Conservation (phyloP, 1,284 basidiomycete genomes). For the Irpex lacteus region DNA sequence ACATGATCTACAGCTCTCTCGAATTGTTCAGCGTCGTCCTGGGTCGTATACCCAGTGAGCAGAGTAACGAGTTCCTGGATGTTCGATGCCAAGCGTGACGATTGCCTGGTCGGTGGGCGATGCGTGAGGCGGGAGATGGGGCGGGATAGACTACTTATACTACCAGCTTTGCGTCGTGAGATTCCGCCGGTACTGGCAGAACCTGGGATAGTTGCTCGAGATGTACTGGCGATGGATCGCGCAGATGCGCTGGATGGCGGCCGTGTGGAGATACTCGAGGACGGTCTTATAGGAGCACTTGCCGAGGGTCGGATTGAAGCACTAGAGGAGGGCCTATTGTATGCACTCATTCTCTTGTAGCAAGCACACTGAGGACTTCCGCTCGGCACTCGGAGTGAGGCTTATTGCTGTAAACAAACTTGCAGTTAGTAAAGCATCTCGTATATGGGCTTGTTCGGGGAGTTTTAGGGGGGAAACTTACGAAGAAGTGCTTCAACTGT, state of each 20-base stretch:
- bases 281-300: conserved; percentile 8
- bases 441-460: too few species aligned
- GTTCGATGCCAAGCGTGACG: conserved; percentile 50
- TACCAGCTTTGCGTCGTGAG: conserved; percentile 22
- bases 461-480: too few species aligned
- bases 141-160: conserved; percentile 21
- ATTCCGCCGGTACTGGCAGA: conserved; percentile 6
- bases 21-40: conserved; percentile 43
- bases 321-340: conserved; percentile 14
- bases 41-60: conserved; percentile 37
- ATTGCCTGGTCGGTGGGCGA: conserved; percentile 45
- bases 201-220: conserved; percentile 9
- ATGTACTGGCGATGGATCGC: conserved; percentile 12
- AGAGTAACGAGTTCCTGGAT: conserved; percentile 57
- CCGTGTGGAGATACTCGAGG: conserved; percentile 6
- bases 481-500: too few species aligned
- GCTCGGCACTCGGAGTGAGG: not conserved
- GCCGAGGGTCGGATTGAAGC: conserved; percentile 19
- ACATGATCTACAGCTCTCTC: conserved; percentile 51
- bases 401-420: not conserved
- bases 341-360: conserved; percentile 7
- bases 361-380: not conserved
- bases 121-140: conserved; percentile 46
- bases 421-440: too few species aligned
- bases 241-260: conserved; percentile 17